phyloP scores from a whole-genome alignment of 495 filamentous ascomycete genomes.

The Penicillium subrubescens region DNA sequence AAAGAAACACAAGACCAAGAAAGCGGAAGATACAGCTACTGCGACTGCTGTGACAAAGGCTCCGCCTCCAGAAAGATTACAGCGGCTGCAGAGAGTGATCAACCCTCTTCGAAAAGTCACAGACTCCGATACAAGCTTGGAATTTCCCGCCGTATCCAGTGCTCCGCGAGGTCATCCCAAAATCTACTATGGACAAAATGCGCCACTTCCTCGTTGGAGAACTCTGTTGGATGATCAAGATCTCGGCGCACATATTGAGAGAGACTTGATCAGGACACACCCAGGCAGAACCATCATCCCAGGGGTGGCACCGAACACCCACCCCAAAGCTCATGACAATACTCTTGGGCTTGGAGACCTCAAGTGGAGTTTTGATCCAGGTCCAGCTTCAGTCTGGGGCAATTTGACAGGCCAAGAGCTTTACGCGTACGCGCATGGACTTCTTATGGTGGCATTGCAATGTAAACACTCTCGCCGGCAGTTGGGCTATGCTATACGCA shows the following conservation, averaged over 20 bases:
- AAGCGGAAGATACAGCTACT: not conserved
- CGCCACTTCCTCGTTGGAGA: constrained; percentile 25
- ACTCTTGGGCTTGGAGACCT: constrained; percentile 16
- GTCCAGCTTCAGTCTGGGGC: constrained; percentile 14
- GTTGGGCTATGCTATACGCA: constrained; percentile 13
- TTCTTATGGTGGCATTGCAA: constrained; percentile 12
- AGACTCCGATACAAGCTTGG: not conserved
- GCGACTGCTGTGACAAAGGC: not conserved
- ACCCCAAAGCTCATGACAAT: constrained; percentile 9
- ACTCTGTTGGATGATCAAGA: not conserved
- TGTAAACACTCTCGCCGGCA: constrained; percentile 13
- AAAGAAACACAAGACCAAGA: not conserved
- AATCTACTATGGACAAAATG: constrained; percentile 15
- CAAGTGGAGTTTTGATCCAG: constrained; percentile 33
- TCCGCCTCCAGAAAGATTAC: not conserved
- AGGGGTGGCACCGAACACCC: not conserved
- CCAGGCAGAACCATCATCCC: constrained; percentile 3
- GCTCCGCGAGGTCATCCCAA: not conserved
- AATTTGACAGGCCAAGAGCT: not conserved
- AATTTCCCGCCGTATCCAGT: not conserved
- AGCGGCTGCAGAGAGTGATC: too few species aligned
- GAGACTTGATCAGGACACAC: constrained; percentile 14
- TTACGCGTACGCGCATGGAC: not conserved
- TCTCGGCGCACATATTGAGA: not conserved
- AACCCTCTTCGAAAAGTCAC: not conserved